These are phyloP conservation scores for Salix dunnii DNA, from an alignment of 345 rosid species.

Conservation along the genomic window DNA sequence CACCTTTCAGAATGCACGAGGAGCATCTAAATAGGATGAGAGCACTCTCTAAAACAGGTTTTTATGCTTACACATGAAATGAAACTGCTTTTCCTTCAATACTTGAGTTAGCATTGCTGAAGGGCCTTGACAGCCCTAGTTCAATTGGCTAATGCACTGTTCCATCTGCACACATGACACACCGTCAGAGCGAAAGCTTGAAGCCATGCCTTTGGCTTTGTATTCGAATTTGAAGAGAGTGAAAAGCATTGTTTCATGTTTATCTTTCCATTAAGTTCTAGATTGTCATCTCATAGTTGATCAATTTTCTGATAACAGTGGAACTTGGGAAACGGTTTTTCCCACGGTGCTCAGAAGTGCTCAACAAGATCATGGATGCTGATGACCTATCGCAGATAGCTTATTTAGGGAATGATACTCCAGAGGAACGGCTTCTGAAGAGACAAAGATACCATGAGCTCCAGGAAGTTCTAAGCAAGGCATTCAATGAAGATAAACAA, in stretches of 20 bases:
- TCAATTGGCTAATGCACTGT: no score
- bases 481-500: constrained; percentile 62
- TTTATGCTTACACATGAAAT: background rate
- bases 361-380: constrained; percentile 67
- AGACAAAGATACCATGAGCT: constrained; percentile 56
- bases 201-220: no score
- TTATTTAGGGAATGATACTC: constrained; percentile 43
- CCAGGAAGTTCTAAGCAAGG: constrained; percentile 51
- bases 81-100: background rate
- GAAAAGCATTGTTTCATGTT: no score
- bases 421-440: constrained; percentile 49
- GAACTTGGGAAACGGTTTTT: constrained; percentile 72
- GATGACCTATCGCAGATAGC: constrained; percentile 60
- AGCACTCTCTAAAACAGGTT: constrained; percentile 77
- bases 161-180: no score
- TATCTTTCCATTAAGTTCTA: background rate
- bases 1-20: constrained; percentile 61
- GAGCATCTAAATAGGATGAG: constrained; percentile 61
- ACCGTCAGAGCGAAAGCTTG: no score
- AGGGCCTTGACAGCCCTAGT: no score
- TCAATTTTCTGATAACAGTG: constrained; percentile 38
- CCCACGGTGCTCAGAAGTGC: constrained; percentile 66
- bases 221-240: no score
- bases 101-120: background rate
- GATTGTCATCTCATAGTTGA: background rate